These are phyloP conservation scores for Dryas octopetala DNA, from an alignment of 306 rosid species.

Conservation along the genomic window DNA sequence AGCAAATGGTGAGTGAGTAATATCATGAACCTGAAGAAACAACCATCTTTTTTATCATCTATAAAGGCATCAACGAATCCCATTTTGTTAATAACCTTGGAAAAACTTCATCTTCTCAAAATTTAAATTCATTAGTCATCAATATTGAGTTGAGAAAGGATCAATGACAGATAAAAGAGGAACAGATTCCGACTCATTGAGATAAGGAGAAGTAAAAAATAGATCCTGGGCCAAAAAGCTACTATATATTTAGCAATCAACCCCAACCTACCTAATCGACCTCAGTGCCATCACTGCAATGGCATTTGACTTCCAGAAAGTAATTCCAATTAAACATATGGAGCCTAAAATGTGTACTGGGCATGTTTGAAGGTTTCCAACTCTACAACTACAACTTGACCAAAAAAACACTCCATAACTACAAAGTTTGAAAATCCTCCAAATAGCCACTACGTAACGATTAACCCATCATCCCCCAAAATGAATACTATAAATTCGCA, in stretches of 20 bases:
- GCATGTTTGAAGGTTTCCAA: background rate
- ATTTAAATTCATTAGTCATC: background rate
- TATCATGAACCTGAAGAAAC: constrained; percentile 47
- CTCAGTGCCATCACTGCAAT: background rate
- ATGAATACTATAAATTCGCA: background rate
- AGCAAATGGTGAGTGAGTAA: constrained; percentile 50
- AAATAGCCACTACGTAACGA: background rate
- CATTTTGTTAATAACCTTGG: background rate
- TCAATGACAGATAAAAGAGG: background rate
- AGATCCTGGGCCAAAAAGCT: background rate
- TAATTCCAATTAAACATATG: background rate
- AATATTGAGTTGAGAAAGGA: background rate
- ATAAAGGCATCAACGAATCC: background rate
- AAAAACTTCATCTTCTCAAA: background rate
- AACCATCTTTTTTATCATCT: constrained; percentile 18
- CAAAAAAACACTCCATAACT: background rate
- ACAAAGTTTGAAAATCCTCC: background rate
- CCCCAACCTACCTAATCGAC: background rate
- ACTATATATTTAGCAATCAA: background rate
- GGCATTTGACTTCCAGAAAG: background rate
- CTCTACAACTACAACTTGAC: background rate
- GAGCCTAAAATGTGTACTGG: background rate
- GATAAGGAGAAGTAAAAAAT: background rate
- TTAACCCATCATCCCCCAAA: background rate
- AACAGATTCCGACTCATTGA: background rate